Base-by-base conservation (phyloP, 192 early-diverging fungal genomes). In the Coemansia reversa region DNA sequence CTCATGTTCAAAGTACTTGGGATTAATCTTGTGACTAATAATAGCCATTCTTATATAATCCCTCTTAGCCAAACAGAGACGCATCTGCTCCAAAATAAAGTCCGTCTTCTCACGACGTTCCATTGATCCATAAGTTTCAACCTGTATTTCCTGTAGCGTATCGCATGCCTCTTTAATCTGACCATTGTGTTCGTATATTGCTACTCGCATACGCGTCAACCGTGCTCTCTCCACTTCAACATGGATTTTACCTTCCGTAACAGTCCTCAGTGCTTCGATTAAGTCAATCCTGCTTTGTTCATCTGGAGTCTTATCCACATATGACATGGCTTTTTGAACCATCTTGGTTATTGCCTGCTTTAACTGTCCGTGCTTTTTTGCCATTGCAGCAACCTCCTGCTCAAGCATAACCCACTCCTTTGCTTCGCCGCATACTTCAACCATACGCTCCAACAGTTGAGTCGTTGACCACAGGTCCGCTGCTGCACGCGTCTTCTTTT, bases 101-200 rank as follows among this genome's bases (percentile, higher is more conserved):
- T 97, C 95, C 1, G 94, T 96, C 85, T 99, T 99, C 78, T 99
- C 97, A 51, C 95, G 89, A 72, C 91, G 90, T 61, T 98, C 95
- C 96, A 99, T 98, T 19, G 94, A 96, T 25, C 97, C 97, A 77
- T 93, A 98, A 5, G 97, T 99, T 81, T 99, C 97, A 11, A 97
- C 94, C 80, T 98, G 96, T 54, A 99, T 79, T 66, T 97, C 95
- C 78, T 98, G 96, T 67, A 99, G 79, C 69, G 94, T 91, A 58
- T 98, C 95, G 27, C 92, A 93, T 5, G 97, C 97, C 69, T 94
- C 93, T 30, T 70, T 87, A 33, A 95, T 85, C 48, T 95, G 90
- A 5, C 95, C 96, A 68, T 97, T 91, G 19, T 88, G 82, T 79
- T 98, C 97, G 54, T 88, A 86, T 55, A 99, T 94, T 60, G 88